phyloP scores from a whole-genome alignment of 2,329 filamentous ascomycete species.

The Alternaria sp. region DNA sequence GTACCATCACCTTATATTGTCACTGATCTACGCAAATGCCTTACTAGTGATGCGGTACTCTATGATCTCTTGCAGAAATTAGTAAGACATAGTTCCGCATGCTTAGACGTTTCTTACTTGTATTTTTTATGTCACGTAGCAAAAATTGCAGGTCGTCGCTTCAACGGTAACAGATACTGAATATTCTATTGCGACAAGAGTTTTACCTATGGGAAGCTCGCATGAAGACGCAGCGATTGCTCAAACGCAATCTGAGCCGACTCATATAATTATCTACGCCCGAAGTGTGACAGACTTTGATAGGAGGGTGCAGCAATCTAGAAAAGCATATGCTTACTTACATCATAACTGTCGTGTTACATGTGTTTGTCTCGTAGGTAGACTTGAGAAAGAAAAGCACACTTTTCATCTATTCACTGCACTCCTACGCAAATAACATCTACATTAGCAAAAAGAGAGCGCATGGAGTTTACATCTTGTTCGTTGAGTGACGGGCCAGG shows the following conservation, averaged over 20 bases:
- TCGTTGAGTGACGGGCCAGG: neutral
- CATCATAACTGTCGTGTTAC: too few species aligned
- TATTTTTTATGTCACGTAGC: neutral
- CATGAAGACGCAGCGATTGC: neutral
- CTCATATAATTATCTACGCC: neutral
- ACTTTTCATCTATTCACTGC: neutral
- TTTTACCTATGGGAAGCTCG: neutral
- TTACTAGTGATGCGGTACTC: neutral
- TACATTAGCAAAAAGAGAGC: neutral
- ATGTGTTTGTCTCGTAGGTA: too few species aligned
- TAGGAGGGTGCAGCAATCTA: neutral
- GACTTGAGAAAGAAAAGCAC: too few species aligned
- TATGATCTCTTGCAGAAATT: neutral
- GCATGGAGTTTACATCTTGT: neutral
- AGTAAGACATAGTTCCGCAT: neutral
- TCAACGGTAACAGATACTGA: neutral
- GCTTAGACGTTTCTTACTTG: neutral
- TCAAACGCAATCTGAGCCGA: neutral
- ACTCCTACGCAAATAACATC: neutral
- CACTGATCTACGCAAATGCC: neutral
- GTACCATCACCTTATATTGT: neutral
- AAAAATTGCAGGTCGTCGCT: neutral
- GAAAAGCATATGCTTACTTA: neutral
- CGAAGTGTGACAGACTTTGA: neutral
- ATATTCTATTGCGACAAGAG: neutral